Percentiles rank a stretch among this genome's conserved stretches.
phyloP scores from a whole-genome alignment of 2,329 filamentous ascomycete species.

The Thelonectria blattea region DNA sequence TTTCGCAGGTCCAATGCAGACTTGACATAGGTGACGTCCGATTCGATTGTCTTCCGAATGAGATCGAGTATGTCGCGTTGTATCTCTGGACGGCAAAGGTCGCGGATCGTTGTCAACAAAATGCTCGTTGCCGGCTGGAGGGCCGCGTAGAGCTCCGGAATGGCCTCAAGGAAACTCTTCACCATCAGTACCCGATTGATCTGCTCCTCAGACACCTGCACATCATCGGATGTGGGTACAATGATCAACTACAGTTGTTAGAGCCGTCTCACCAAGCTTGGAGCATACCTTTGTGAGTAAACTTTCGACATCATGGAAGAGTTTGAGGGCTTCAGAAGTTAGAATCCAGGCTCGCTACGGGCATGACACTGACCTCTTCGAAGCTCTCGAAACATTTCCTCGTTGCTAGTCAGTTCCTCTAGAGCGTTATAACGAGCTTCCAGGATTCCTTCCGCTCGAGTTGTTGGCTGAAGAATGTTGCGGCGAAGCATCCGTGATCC shows the following conservation, averaged over 20 bases:
- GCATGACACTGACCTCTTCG: conserved; percentile 63
- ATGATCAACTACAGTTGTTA: conserved; percentile 68
- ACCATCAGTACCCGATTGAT: conserved; percentile 88
- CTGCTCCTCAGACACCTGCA: conserved; percentile 76
- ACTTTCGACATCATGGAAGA: conserved; percentile 80
- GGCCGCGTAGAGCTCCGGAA: conserved; percentile 71
- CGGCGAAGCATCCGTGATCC: conserved; percentile 81
- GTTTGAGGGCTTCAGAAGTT: conserved; percentile 64
- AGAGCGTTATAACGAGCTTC: conserved; percentile 79
- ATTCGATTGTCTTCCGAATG: conserved; percentile 76
- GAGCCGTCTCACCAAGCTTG: not conserved
- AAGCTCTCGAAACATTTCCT: conserved; percentile 82
- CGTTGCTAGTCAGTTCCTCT: conserved; percentile 79
- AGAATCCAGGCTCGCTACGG: not conserved
- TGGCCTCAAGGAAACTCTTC: conserved; percentile 77
- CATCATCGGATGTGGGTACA: conserved; percentile 68
- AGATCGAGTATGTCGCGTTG: conserved; percentile 65
- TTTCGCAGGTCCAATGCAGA: conserved; percentile 86
- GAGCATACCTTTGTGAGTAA: conserved; percentile 72
- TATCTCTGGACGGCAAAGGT: conserved; percentile 70
- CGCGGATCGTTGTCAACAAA: conserved; percentile 71
- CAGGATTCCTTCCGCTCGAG: conserved; percentile 68
- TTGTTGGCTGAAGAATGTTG: conserved; percentile 89
- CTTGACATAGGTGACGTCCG: conserved; percentile 78
- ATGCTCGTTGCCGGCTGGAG: conserved; percentile 68